Percentiles rank a stretch among this genome's conserved stretches.
Evolutionary conservation across 495 filamentous ascomycete genomes (phyloP).

Genomic region (Cenococcum geophilum): DNA sequence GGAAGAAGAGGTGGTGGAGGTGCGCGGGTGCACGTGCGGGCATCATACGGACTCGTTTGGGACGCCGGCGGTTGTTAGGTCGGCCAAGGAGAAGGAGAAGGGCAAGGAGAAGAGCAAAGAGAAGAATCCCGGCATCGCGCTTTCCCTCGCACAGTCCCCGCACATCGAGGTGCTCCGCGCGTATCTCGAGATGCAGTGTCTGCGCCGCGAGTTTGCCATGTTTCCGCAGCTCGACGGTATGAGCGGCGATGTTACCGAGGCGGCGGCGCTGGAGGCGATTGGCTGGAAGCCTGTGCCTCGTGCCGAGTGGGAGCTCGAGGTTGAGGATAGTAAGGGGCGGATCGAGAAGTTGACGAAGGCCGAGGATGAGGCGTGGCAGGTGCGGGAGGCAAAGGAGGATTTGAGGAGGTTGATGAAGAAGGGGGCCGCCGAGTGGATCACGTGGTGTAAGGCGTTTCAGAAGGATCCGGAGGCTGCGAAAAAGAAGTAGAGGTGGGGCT

Average conservation of each 20-base stretch:
- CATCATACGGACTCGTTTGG: conserved; percentile 21
- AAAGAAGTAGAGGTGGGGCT: conserved; percentile 17
- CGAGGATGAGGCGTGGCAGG: conserved; percentile 40
- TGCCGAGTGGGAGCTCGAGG: conserved; percentile 34
- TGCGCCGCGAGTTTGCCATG: conserved; percentile 16
- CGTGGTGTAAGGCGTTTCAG: conserved; percentile 37
- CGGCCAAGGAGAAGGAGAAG: background rate
- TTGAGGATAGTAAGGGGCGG: conserved; percentile 13
- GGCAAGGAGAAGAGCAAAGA: too few species aligned
- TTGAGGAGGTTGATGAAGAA: conserved; percentile 36
- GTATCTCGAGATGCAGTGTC: conserved; percentile 20
- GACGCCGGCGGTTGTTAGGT: background rate
- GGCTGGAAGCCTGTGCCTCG: conserved; percentile 39
- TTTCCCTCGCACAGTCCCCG: conserved; percentile 13
- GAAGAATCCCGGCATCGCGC: too few species aligned
- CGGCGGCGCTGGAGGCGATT: conserved; percentile 37
- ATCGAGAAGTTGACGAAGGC: conserved; percentile 19
- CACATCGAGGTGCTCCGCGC: conserved; percentile 15
- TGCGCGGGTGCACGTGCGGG: conserved; percentile 26
- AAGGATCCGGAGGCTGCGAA: conserved; percentile 39
- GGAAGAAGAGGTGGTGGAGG: background rate
- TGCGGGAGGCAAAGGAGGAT: conserved; percentile 38
- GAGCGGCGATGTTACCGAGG: conserved; percentile 27
- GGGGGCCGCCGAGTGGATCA: conserved; percentile 38
- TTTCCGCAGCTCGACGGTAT: conserved; percentile 17